phyloP scores from a whole-genome alignment of 805 yeast species.

The Metschnikowia peoriensis region DNA sequence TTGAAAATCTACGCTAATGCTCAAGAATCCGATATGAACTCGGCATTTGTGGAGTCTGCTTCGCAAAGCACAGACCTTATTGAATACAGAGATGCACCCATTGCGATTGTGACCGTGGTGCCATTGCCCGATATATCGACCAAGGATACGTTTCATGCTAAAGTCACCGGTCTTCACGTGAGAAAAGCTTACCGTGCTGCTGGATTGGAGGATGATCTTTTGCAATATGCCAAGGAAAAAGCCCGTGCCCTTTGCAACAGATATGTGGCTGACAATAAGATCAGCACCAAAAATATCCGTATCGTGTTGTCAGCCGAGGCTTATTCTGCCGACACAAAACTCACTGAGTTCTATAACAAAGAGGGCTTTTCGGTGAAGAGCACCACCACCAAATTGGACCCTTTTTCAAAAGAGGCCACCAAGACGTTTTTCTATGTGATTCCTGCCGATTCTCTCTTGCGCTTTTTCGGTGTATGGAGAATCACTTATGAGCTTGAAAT shows the following conservation, averaged over 20 bases:
- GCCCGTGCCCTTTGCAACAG: constrained; percentile 39
- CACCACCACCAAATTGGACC: constrained; percentile 26
- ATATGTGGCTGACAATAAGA: constrained; percentile 19
- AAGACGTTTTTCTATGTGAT: constrained; percentile 8
- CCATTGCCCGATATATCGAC: constrained; percentile 39
- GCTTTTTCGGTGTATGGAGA: constrained; percentile 26
- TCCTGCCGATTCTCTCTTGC: constrained; percentile 15
- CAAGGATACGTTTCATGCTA: constrained; percentile 44
- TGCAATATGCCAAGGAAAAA: constrained; percentile 58
- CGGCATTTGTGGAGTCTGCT: constrained; percentile 33
- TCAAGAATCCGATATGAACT: constrained; percentile 20
- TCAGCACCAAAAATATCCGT: constrained; percentile 26
- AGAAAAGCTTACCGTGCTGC: constrained; percentile 66
- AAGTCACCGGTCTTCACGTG: constrained; percentile 57
- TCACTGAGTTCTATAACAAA: constrained; percentile 34
- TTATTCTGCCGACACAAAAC: constrained; percentile 49
- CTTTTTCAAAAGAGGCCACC: constrained; percentile 21
- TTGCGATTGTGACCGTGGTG: constrained; percentile 56
- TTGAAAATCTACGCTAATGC: constrained; percentile 45
- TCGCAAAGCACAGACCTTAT: constrained; percentile 51
- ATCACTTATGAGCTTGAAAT: constrained; percentile 27
- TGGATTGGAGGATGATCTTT: constrained; percentile 61
- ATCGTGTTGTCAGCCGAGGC: constrained; percentile 46
- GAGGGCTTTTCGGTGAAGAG: constrained; percentile 45
- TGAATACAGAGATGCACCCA: constrained; percentile 67